Evolutionary conservation across 1,284 basidiomycete genomes (phyloP).

Genomic region (Coniophora puteana): DNA sequence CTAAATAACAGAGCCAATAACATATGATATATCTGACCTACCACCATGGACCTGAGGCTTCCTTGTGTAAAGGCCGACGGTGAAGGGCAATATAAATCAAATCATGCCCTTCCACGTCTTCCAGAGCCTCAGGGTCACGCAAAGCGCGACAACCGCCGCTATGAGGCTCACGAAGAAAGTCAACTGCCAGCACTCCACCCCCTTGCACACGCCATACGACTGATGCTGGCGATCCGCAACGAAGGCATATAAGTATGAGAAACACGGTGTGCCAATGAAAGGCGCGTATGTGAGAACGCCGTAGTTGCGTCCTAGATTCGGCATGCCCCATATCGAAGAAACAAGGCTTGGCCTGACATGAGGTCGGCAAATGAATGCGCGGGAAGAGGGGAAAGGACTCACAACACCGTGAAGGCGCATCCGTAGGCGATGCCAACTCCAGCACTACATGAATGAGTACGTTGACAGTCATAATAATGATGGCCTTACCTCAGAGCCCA

Average conservation of each 20-base stretch:
- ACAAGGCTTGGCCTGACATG: conserved; percentile 59
- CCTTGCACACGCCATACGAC: conserved; percentile 54
- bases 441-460: conserved; percentile 29
- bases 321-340: conserved; percentile 63
- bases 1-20: no score
- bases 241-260: conserved; percentile 74
- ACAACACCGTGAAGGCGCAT: conserved; percentile 65
- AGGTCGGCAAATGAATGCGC: conserved; percentile 5
- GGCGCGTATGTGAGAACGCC: conserved; percentile 70
- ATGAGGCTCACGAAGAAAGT: conserved; percentile 56
- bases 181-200: conserved; percentile 56
- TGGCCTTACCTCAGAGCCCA: conserved; percentile 58
- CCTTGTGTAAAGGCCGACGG: no score
- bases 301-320: conserved; percentile 71
- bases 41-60: no score
- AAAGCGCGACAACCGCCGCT: conserved; percentile 40
- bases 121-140: conserved; percentile 51
- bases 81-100: no score
- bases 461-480: conserved; percentile 1
- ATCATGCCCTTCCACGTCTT: conserved; percentile 54
- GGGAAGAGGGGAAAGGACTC: conserved; percentile 25
- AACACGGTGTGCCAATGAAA: conserved; percentile 67
- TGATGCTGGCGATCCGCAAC: conserved; percentile 37
- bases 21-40: no score
- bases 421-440: conserved; percentile 68